These are phyloP conservation scores for Cladosporium phlei DNA, from an alignment of 2,329 filamentous ascomycete genomes.

Conservation along the genomic window DNA sequence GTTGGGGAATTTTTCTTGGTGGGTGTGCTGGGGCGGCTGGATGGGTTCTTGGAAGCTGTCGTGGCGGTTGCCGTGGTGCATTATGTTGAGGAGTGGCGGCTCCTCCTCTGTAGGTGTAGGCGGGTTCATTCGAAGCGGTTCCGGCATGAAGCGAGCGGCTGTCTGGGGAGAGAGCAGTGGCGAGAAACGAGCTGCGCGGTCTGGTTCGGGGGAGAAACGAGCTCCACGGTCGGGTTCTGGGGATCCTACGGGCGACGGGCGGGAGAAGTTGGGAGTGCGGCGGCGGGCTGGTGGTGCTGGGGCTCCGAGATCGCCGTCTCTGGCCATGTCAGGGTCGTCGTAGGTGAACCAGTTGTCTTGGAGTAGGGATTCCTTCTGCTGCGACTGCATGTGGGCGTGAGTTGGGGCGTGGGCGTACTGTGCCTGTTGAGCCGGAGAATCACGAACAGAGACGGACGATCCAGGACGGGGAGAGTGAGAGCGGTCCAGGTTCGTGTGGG, in stretches of 20 bases:
- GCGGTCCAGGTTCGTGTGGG: slow-evolving; percentile 7
- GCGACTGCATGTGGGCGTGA: slow-evolving; percentile 4
- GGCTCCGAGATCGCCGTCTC: slow-evolving; percentile 23
- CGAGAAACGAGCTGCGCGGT: slow-evolving; percentile 6
- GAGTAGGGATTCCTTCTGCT: slow-evolving; percentile 35
- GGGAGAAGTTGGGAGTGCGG: slow-evolving; percentile 10
- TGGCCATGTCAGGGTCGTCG: slow-evolving; percentile 21
- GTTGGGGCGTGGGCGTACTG: slow-evolving; percentile 4
- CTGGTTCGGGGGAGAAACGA: slow-evolving; percentile 7
- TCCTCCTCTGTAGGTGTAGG: slow-evolving; percentile 34
- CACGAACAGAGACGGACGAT: slow-evolving; percentile 21
- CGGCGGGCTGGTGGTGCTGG: slow-evolving; percentile 7
- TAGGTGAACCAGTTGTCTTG: slow-evolving; percentile 47
- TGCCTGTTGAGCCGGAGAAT: background rate
- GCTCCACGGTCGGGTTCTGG: slow-evolving; percentile 9
- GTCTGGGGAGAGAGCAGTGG: slow-evolving; percentile 2
- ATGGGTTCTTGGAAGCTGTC: slow-evolving; percentile 15
- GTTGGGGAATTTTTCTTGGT: slow-evolving; percentile 13
- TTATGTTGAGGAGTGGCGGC: background rate
- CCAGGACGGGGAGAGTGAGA: slow-evolving; percentile 15
- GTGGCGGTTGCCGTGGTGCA: slow-evolving; percentile 14
- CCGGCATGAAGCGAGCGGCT: slow-evolving; percentile 27
- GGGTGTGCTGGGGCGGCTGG: slow-evolving; percentile 1
- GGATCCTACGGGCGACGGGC: slow-evolving; percentile 6
- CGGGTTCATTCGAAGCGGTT: slow-evolving; percentile 46